Conservation (phyloP, 331 rosid species). For the Stylosanthes scabra region DNA sequence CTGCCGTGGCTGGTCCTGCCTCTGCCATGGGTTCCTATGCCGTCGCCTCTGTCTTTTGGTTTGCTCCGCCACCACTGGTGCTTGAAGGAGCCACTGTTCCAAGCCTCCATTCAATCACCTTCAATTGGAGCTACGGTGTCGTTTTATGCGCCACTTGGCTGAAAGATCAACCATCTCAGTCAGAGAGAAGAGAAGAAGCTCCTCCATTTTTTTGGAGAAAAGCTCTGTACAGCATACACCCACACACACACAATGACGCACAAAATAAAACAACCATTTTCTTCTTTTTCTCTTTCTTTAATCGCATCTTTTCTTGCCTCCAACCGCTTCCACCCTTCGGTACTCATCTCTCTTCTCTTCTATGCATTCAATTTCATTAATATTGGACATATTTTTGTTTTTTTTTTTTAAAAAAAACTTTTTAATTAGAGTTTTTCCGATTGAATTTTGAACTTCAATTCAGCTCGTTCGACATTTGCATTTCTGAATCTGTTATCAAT, state of each 20-base stretch:
- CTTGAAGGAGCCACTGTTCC: too few species aligned
- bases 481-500: background rate
- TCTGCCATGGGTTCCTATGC: too few species aligned
- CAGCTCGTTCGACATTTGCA: background rate
- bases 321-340: conserved; percentile 8
- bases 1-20: too few species aligned
- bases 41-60: too few species aligned
- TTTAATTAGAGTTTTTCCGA: conserved; percentile 10
- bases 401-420: too few species aligned
- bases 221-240: too few species aligned
- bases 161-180: background rate
- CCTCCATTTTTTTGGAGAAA: background rate
- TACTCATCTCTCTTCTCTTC: conserved; percentile 21
- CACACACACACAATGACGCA: too few species aligned
- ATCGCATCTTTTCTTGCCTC: background rate
- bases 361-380: background rate
- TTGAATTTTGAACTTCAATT: background rate
- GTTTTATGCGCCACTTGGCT: background rate
- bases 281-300: background rate
- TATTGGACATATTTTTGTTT: background rate
- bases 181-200: background rate
- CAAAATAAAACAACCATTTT: background rate
- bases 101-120: too few species aligned
- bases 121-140: background rate
- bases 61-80: too few species aligned